These are phyloP conservation scores for Plectosphaerella cucumerina DNA, from an alignment of 2,329 filamentous ascomycete species.

Conservation along the genomic window DNA sequence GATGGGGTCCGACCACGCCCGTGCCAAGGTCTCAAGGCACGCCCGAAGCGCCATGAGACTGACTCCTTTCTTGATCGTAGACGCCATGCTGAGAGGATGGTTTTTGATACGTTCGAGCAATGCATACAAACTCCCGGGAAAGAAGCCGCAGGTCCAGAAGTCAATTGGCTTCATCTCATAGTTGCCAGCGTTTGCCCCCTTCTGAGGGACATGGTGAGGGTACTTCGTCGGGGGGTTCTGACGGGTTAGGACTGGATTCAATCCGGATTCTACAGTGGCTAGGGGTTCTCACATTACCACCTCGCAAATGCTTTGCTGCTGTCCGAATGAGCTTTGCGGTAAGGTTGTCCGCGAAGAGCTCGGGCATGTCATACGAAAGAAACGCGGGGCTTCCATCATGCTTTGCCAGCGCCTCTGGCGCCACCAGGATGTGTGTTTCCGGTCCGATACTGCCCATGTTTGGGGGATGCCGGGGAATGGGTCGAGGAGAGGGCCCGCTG, in stretches of 20 bases:
- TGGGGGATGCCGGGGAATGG: not conserved
- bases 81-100: conserved; percentile 16
- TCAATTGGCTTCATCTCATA: conserved; percentile 24
- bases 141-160: conserved; percentile 40
- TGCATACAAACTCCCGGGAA: conserved; percentile 29
- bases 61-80: not conserved
- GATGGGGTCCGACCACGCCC: conserved; percentile 26
- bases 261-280: too few relatives aligned
- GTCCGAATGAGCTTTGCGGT: conserved; percentile 9
- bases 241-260: not conserved
- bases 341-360: conserved; percentile 5
- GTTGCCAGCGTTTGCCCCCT: conserved; percentile 17
- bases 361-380: not conserved
- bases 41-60: not conserved
- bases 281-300: conserved; percentile 3
- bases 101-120: conserved; percentile 27
- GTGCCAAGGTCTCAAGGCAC: conserved; percentile 15
- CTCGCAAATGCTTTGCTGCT: conserved; percentile 1
- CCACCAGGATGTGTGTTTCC: not conserved
- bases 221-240: conserved; percentile 13
- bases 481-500: not conserved
- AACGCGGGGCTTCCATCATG: not conserved
- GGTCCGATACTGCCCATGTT: not conserved
- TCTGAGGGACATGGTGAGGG: conserved; percentile 26
- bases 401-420: not conserved